These are phyloP conservation scores for Paracoccidioides brasiliensis DNA, from an alignment of 2,329 filamentous ascomycete genomes.

Conservation along the genomic window DNA sequence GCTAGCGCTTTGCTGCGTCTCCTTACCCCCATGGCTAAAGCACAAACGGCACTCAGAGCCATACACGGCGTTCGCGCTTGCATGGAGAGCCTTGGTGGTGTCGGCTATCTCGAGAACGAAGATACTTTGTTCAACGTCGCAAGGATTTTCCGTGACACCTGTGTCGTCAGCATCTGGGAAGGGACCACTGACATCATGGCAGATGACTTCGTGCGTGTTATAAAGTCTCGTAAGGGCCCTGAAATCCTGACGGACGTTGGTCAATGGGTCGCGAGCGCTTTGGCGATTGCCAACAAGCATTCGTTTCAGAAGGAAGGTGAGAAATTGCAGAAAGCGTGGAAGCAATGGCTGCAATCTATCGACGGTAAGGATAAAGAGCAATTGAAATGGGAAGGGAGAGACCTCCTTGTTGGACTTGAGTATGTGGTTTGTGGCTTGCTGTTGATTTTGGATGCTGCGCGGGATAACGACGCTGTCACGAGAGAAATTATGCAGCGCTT, in stretches of 20 bases:
- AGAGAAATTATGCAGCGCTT: slow-evolving; percentile 15
- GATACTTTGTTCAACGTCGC: slow-evolving; percentile 53
- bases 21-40: slow-evolving; percentile 24
- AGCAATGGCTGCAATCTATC: slow-evolving; percentile 7
- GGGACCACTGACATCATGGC: slow-evolving; percentile 58
- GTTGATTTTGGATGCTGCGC: slow-evolving; percentile 21
- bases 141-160: slow-evolving; percentile 50
- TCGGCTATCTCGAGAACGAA: slow-evolving; percentile 23
- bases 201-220: slow-evolving; percentile 34
- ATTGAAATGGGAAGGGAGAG: slow-evolving; percentile 19
- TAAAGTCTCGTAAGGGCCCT: slow-evolving; percentile 19
- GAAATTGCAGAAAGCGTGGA: slow-evolving; percentile 13
- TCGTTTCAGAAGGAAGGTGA: slow-evolving; percentile 32
- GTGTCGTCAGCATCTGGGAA: slow-evolving; percentile 55
- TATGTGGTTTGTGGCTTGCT: slow-evolving; percentile 21
- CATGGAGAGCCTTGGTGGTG: slow-evolving; percentile 22
- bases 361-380: slow-evolving; percentile 15
- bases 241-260: slow-evolving; percentile 16
- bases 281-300: slow-evolving; percentile 34
- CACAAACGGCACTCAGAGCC: slow-evolving; percentile 15
- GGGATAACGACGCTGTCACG: slow-evolving; percentile 20
- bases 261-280: slow-evolving; percentile 34
- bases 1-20: slow-evolving; percentile 19
- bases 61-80: slow-evolving; percentile 16
- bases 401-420: slow-evolving; percentile 19